A percentile compares a stretch with the other conserved stretches of the same genome.
phyloP scores from a whole-genome alignment of 2,329 filamentous ascomycete species.

The Diaporthe aspalathi region DNA sequence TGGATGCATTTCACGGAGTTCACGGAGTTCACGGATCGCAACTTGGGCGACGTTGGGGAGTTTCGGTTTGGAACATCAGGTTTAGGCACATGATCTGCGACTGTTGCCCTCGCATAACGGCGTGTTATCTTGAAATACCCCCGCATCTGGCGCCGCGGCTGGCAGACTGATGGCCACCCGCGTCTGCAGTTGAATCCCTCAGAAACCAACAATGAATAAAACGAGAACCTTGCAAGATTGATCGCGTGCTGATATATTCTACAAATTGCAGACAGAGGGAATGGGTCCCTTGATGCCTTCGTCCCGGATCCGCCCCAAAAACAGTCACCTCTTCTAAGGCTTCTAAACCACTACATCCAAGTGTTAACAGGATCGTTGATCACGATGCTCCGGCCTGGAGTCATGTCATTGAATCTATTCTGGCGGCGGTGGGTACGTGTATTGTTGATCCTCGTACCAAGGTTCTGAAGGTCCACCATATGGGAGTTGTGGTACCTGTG shows the following conservation, averaged over 20 bases:
- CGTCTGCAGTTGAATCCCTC: neutral
- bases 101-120: constrained; percentile 9
- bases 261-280: neutral
- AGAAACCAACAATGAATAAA: neutral
- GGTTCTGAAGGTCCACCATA: too few relatives aligned
- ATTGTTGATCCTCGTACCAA: too few relatives aligned
- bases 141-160: neutral
- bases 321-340: neutral
- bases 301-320: neutral
- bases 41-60: constrained; percentile 7
- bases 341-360: neutral
- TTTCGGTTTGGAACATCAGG: constrained; percentile 13
- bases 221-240: neutral
- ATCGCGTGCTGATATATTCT: neutral
- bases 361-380: too few relatives aligned
- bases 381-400: too few relatives aligned
- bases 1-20: constrained; percentile 32
- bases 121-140: constrained; percentile 31
- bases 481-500: neutral
- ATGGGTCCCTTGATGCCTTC: neutral
- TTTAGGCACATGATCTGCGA: neutral
- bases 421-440: too few relatives aligned
- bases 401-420: neutral
- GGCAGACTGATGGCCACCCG: neutral
- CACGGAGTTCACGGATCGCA: constrained; percentile 26